phyloP scores from a whole-genome alignment of 176 grass and related monocot species.

The Triticum monococcum region DNA sequence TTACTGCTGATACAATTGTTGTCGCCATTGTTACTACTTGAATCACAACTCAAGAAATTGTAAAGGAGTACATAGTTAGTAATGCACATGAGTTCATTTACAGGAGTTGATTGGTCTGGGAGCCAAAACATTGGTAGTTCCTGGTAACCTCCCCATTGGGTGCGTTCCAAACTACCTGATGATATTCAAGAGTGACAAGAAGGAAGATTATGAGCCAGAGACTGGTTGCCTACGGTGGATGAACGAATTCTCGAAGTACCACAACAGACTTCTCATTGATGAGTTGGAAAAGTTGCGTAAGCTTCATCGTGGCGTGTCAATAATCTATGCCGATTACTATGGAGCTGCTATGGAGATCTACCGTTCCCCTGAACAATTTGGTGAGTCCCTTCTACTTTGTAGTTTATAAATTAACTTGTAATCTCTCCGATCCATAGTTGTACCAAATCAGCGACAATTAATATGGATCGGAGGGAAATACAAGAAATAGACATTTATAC shows the following conservation, averaged over 20 bases:
- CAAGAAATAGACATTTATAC: too few relatives aligned
- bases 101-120: slow-evolving; percentile 80
- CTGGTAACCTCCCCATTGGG: slow-evolving; percentile 86
- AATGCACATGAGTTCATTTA: slow-evolving; percentile 9
- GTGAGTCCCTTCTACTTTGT: slow-evolving; percentile 38
- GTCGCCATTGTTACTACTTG: not conserved
- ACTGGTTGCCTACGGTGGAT: slow-evolving; percentile 84
- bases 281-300: slow-evolving; percentile 56
- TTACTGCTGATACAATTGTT: not conserved
- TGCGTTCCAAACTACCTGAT: slow-evolving; percentile 65
- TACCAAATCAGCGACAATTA: too few relatives aligned
- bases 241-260: slow-evolving; percentile 77
- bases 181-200: slow-evolving; percentile 55
- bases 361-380: slow-evolving; percentile 51
- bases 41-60: not conserved
- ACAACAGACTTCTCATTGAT: slow-evolving; percentile 57
- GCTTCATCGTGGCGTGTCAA: slow-evolving; percentile 43
- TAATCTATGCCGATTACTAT: slow-evolving; percentile 85
- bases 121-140: slow-evolving; percentile 74
- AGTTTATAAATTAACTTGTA: slow-evolving; percentile 5
- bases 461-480: too few relatives aligned
- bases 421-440: too few relatives aligned
- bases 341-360: slow-evolving; percentile 69
- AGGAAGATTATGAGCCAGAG: slow-evolving; percentile 67
- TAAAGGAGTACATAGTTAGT: not conserved